A percentile compares a stretch with the other conserved stretches of the same genome.
These are phyloP conservation scores for Diplodia seriata DNA, from an alignment of 2,329 filamentous ascomycete species.

Conservation along the genomic window DNA sequence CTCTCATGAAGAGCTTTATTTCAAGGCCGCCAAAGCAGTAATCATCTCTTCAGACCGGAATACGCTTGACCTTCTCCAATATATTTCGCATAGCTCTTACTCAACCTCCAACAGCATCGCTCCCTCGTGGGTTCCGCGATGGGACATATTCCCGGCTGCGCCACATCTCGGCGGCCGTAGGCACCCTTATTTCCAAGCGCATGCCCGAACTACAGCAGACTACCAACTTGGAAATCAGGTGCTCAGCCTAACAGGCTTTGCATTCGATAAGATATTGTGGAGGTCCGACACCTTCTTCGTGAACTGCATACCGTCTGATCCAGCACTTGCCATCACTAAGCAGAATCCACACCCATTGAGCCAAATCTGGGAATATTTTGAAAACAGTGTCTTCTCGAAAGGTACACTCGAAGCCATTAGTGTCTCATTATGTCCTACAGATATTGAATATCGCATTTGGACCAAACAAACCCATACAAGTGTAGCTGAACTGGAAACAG, in stretches of 20 bases:
- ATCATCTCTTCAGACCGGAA: background rate
- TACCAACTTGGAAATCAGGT: background rate
- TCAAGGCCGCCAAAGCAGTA: background rate
- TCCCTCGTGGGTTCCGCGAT: background rate
- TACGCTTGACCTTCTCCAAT: background rate
- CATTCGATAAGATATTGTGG: background rate
- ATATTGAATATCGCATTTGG: background rate
- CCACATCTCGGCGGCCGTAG: background rate
- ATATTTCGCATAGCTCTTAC: rapidly evolving
- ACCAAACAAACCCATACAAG: rapidly evolving
- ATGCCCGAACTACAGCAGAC: background rate
- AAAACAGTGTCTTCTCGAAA: background rate
- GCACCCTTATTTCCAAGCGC: no score
- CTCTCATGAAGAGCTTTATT: background rate
- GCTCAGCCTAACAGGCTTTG: background rate
- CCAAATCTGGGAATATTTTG: background rate
- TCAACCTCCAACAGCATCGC: background rate
- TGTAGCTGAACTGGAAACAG: background rate
- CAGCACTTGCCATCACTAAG: background rate
- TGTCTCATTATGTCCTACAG: background rate
- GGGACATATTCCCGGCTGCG: no score
- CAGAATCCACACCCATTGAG: background rate
- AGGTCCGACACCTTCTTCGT: background rate
- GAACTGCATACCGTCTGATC: background rate
- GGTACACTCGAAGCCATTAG: background rate